phyloP scores from a whole-genome alignment of 2,329 filamentous ascomycete species.

The Cordyceps cicadae region DNA sequence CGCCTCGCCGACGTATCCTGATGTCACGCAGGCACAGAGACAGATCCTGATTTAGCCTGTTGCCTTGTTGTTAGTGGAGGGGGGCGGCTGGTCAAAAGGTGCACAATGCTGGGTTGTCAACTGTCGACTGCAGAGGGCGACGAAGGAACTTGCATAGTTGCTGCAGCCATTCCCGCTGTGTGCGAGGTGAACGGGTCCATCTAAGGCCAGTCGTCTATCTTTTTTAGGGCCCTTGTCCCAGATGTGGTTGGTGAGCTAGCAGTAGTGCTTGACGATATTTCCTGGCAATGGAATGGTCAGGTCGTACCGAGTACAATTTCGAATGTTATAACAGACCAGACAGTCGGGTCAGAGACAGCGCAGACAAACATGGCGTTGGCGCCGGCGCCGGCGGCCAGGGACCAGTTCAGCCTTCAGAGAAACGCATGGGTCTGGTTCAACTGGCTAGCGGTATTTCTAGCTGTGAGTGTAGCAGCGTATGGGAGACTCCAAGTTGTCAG shows the following conservation, averaged over 20 bases:
- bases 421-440: not conserved
- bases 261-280: not conserved
- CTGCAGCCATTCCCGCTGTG: not conserved
- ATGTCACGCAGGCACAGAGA: slow-evolving; percentile 8
- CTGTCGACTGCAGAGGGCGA: not conserved
- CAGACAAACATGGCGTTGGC: not conserved
- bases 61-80: not conserved
- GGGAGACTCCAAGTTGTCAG: slow-evolving; percentile 10
- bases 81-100: not conserved
- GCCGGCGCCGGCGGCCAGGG: not conserved
- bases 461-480: slow-evolving; percentile 4
- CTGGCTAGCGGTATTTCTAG: not conserved
- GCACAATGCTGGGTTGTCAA: not conserved
- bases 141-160: not conserved
- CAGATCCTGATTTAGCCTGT: slow-evolving; percentile 4
- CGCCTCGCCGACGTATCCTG: slow-evolving; percentile 9
- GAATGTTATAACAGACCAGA: not conserved
- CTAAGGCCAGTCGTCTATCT: not conserved
- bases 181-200: not conserved
- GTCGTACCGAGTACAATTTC: slow-evolving; percentile 3
- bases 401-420: not conserved
- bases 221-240: not conserved
- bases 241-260: slow-evolving; percentile 6
- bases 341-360: not conserved
- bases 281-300: not conserved